These are phyloP conservation scores for Plasmopara muralis DNA, from an alignment of 352 stramenopile genomes.

Conservation along the genomic window DNA sequence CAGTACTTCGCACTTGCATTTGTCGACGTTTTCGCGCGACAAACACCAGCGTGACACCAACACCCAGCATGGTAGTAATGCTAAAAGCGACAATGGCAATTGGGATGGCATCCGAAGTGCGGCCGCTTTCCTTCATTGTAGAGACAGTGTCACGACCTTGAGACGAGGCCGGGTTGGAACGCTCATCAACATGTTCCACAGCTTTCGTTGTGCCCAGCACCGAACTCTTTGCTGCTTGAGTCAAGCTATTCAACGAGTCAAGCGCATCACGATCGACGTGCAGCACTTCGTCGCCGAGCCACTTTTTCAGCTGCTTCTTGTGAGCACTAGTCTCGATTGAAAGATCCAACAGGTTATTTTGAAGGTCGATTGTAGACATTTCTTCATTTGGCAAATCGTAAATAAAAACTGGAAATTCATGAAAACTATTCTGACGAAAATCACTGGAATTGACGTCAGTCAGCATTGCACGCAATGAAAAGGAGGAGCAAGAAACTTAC, in stretches of 20 bases:
- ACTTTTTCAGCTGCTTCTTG: conserved; percentile 21
- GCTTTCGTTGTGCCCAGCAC: not conserved
- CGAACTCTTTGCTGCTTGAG: conserved; percentile 8
- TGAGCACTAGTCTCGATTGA: conserved; percentile 21
- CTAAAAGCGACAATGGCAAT: conserved; percentile 21
- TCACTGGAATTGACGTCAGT: conserved; percentile 21
- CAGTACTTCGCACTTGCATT: conserved; percentile 16
- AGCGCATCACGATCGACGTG: conserved; percentile 26
- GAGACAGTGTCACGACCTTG: conserved; percentile 8
- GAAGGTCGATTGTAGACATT: conserved; percentile 33
- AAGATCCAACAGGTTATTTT: conserved; percentile 33
- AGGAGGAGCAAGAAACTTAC: conserved; percentile 10
- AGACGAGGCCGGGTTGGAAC: not conserved
- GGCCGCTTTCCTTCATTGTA: not conserved
- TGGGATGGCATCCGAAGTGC: conserved; percentile 3
- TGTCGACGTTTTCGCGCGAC: conserved; percentile 14
- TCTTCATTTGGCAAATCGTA: conserved; percentile 5
- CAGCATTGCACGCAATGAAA: not conserved
- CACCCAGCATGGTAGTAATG: conserved; percentile 11
- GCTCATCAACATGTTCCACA: not conserved
- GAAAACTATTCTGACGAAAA: conserved; percentile 36
- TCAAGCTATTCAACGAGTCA: conserved; percentile 1
- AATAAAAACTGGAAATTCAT: conserved; percentile 8
- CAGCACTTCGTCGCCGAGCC: conserved; percentile 29
- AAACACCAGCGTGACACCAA: conserved; percentile 14